Conservation (phyloP, 192 early-diverging fungal species). For the Pilobolus umbonatus region DNA sequence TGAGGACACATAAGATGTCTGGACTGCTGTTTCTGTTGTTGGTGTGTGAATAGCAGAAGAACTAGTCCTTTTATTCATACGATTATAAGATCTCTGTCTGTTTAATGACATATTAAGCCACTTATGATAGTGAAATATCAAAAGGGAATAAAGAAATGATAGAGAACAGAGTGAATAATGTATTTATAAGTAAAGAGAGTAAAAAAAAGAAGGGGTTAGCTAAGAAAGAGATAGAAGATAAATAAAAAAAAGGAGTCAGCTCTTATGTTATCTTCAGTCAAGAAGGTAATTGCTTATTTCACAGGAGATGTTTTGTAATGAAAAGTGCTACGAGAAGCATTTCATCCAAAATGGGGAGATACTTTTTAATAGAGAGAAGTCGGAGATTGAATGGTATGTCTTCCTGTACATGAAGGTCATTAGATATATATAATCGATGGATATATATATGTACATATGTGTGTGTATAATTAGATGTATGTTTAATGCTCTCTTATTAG, state of each 20-base stretch:
- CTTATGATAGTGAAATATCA: not conserved
- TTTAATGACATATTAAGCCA: slow-evolving; percentile 6
- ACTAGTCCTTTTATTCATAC: slow-evolving; percentile 10
- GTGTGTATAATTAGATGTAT: not conserved
- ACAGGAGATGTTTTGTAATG: too few relatives aligned
- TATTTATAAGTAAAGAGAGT: not conserved
- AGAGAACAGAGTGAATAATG: not conserved
- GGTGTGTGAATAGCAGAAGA: not conserved
- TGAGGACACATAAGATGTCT: slow-evolving; percentile 13
- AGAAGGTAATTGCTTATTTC: too few relatives aligned
- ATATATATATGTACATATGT: slow-evolving; percentile 1
- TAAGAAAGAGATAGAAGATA: not conserved
- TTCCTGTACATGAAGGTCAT: too few relatives aligned
- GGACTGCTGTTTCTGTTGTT: not conserved
- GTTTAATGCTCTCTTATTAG: too few relatives aligned
- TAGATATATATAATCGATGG: too few relatives aligned
- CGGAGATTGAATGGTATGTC: too few relatives aligned
- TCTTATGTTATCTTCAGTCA: too few relatives aligned
- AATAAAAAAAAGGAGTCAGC: not conserved
- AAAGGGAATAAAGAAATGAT: too few relatives aligned
- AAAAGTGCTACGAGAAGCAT: too few relatives aligned
- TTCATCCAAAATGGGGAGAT: too few relatives aligned
- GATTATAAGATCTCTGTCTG: slow-evolving; percentile 12
- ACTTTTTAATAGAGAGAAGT: too few relatives aligned
- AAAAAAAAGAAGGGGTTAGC: not conserved